Percentiles rank a stretch among this genome's conserved stretches.
phyloP scores from a whole-genome alignment of 192 early-diverging fungal genomes.

The Dispira simplex region DNA sequence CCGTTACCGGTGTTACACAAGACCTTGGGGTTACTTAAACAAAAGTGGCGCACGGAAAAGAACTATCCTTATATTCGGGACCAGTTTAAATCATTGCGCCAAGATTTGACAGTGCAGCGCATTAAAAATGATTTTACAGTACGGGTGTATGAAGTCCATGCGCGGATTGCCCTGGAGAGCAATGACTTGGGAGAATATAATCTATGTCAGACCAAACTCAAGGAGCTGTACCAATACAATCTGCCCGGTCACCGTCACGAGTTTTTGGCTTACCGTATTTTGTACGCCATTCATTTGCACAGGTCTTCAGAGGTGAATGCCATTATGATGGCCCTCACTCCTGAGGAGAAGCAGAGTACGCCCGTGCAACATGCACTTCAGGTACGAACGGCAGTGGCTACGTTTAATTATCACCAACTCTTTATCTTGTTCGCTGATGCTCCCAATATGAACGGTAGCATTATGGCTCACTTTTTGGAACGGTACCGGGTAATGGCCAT shows the following conservation, averaged over 20 bases:
- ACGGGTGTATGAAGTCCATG: conserved; percentile 87
- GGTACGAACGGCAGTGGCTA: conserved; percentile 64
- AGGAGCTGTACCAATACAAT: conserved; percentile 62
- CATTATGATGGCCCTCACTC: conserved; percentile 56
- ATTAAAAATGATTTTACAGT: conserved; percentile 91
- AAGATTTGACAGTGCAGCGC: conserved; percentile 92
- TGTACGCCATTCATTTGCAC: conserved; percentile 78
- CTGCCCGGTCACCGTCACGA: conserved; percentile 67
- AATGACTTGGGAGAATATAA: conserved; percentile 97
- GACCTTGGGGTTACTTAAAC: conserved; percentile 59
- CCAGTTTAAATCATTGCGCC: conserved; percentile 91
- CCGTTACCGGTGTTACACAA: conserved; percentile 62
- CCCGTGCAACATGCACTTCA: conserved; percentile 66
- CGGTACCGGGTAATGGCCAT: conserved; percentile 73
- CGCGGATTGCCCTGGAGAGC: conserved; percentile 90
- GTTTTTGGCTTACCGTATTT: conserved; percentile 84
- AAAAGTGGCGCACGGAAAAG: conserved; percentile 64
- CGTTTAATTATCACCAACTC: conserved; percentile 72
- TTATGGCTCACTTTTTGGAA: conserved; percentile 86
- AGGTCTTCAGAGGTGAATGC: conserved; percentile 78
- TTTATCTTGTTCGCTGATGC: conserved; percentile 62
- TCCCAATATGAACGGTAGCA: conserved; percentile 75
- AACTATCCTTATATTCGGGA: conserved; percentile 96
- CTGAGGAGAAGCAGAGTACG: conserved; percentile 39
- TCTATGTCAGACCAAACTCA: conserved; percentile 91